phyloP scores from a whole-genome alignment of 805 yeast species.

The Candida boleticola region DNA sequence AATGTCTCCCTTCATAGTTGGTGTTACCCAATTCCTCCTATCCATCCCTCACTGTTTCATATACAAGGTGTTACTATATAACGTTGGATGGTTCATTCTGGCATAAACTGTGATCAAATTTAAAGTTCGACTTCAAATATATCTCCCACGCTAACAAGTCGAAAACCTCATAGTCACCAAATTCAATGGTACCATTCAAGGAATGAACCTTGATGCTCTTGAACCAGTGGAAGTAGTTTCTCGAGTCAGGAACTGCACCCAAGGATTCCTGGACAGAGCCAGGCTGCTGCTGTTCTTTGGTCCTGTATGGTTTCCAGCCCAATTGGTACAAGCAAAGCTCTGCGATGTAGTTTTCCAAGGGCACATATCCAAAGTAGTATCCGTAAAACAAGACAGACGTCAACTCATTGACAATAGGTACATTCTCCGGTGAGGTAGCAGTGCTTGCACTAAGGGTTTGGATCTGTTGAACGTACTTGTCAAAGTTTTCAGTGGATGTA shows the following conservation, averaged over 20 bases:
- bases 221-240: conserved; percentile 25
- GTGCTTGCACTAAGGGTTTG: conserved; percentile 12
- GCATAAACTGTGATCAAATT: conserved; percentile 32
- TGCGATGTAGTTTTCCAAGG: conserved; percentile 42
- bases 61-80: too few species aligned
- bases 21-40: too few species aligned
- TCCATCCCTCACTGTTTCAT: too few species aligned
- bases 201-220: conserved; percentile 18
- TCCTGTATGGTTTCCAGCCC: conserved; percentile 43
- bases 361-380: conserved; percentile 40
- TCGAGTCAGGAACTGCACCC: background rate
- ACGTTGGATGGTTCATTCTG: conserved; percentile 27
- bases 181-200: conserved; percentile 16
- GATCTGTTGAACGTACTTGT: conserved; percentile 30
- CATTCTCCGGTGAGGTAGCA: conserved; percentile 20
- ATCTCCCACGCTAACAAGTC: conserved; percentile 43
- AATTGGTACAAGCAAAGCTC: conserved; percentile 36
- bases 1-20: too few species aligned
- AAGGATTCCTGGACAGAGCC: too few species aligned
- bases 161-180: conserved; percentile 42
- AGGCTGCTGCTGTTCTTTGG: conserved; percentile 6
- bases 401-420: conserved; percentile 29
- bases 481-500: conserved; percentile 28
- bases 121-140: conserved; percentile 34
- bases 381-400: conserved; percentile 42